Conservation (phyloP, 768 basidiomycete genomes). For the Suillus subaureus region DNA sequence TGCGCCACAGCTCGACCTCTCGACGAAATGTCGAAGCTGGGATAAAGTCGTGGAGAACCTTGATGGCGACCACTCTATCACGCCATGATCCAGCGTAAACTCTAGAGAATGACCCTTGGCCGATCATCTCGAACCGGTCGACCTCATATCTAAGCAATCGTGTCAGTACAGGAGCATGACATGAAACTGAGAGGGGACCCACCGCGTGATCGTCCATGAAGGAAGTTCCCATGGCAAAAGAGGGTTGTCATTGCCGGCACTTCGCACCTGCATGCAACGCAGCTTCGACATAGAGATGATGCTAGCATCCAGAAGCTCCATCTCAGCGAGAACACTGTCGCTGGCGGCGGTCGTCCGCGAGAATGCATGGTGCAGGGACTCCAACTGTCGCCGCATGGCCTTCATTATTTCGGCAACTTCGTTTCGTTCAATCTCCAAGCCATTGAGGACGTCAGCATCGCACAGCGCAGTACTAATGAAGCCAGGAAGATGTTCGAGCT, state of each 20-base stretch:
- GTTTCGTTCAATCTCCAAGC: slow-evolving; percentile 2
- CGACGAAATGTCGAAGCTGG: slow-evolving; percentile 66
- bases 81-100: slow-evolving; percentile 79
- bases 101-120: slow-evolving; percentile 74
- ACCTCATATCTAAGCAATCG: slow-evolving; percentile 66
- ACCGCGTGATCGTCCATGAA: slow-evolving; percentile 78
- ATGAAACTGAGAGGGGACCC: slow-evolving; percentile 12
- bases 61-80: slow-evolving; percentile 65
- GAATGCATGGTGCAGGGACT: background rate
- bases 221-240: slow-evolving; percentile 43
- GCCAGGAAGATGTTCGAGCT: slow-evolving; percentile 1
- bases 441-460: slow-evolving; percentile 3
- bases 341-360: background rate
- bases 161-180: background rate
- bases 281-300: slow-evolving; percentile 71
- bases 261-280: slow-evolving; percentile 35
- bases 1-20: slow-evolving; percentile 74
- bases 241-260: background rate
- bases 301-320: slow-evolving; percentile 70
- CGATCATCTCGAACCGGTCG: slow-evolving; percentile 67
- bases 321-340: slow-evolving; percentile 34
- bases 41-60: slow-evolving; percentile 65
- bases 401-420: slow-evolving; percentile 1
- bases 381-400: slow-evolving; percentile 2
- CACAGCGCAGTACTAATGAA: background rate